phyloP scores from a whole-genome alignment of 305 asterid species.

The Fraxinus baroniana region DNA sequence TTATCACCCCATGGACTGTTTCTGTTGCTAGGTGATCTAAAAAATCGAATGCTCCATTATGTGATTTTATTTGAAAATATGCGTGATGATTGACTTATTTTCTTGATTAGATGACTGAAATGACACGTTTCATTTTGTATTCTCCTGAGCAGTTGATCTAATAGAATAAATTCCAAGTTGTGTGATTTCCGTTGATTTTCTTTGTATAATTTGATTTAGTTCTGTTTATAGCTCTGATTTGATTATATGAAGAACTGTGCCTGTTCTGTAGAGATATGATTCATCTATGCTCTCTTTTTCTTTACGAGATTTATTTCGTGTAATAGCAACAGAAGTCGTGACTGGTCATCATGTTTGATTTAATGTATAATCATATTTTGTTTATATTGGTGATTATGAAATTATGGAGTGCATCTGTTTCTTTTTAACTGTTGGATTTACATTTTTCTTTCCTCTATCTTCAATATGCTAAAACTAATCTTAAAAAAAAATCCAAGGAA shows the following conservation, averaged over 20 bases:
- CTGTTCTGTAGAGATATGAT: background rate
- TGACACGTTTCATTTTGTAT: background rate
- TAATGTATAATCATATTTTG: background rate
- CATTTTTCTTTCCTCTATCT: background rate
- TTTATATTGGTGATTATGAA: background rate
- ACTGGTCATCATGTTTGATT: background rate
- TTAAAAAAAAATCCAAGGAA: background rate
- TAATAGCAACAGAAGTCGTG: background rate
- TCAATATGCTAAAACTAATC: background rate
- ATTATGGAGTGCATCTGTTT: background rate
- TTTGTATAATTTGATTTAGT: background rate
- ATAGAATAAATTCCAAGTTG: background rate
- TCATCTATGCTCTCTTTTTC: background rate
- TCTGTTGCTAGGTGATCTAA: slow-evolving; percentile 74
- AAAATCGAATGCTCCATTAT: background rate
- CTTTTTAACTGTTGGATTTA: background rate
- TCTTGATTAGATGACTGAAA: background rate
- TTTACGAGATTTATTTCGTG: background rate
- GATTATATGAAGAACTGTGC: background rate
- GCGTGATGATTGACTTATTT: background rate
- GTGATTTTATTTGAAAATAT: background rate
- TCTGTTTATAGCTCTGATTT: background rate
- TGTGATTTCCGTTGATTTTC: background rate
- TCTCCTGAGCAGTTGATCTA: background rate
- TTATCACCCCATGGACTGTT: slow-evolving; percentile 77